Evolutionary conservation across 768 basidiomycete species (phyloP).

Genomic region (Leucosporidium yakuticum): DNA sequence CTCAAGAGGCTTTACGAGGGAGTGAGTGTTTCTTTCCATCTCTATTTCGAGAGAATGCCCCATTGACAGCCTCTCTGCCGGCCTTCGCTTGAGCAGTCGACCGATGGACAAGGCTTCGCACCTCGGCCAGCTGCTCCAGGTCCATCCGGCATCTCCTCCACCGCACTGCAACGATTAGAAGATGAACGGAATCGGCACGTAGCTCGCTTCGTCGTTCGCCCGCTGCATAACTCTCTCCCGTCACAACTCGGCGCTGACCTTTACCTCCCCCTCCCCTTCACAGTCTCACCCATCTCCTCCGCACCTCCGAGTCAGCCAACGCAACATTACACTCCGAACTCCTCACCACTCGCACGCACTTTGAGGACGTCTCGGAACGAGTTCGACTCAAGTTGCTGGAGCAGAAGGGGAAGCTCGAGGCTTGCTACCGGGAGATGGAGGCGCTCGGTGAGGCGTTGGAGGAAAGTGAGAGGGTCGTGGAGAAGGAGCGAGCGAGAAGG

Average conservation of each 20-base stretch:
- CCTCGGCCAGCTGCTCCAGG: too few species aligned
- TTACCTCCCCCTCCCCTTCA: too few species aligned
- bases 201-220: background rate
- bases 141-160: background rate
- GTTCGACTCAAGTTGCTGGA: constrained; percentile 14
- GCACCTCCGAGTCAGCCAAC: background rate
- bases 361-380: constrained; percentile 13
- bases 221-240: too few species aligned
- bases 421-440: background rate
- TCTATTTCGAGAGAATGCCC: background rate
- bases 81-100: too few species aligned
- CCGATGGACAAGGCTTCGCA: too few species aligned
- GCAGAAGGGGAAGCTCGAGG: background rate
- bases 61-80: too few species aligned
- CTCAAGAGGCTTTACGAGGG: constrained; percentile 3
- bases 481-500: background rate
- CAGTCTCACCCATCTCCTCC: constrained; percentile 18
- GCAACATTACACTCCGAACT: constrained; percentile 6
- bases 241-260: too few species aligned
- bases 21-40: background rate
- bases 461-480: background rate
- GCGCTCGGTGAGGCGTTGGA: background rate
- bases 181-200: constrained; percentile 12
- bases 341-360: constrained; percentile 2
- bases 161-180: constrained; percentile 12